phyloP scores from a whole-genome alignment of 345 rosid genomes.

The Lumnitzera littorea region DNA sequence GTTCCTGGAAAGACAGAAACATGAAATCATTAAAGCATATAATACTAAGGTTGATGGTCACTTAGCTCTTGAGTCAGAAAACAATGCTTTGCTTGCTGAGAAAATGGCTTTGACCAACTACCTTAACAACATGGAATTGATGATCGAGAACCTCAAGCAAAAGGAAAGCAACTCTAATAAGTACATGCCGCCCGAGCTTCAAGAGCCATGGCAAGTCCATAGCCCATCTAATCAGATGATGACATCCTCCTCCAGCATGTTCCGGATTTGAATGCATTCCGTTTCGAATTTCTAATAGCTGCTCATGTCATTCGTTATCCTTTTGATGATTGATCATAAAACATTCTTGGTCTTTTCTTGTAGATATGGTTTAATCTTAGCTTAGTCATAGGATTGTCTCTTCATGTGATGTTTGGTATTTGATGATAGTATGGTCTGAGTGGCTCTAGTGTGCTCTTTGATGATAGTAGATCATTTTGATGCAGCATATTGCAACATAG shows the following conservation, averaged over 20 bases:
- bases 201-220: constrained; percentile 21
- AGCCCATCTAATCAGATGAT: constrained; percentile 17
- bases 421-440: too few species aligned
- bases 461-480: too few species aligned
- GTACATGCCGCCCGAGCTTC: neutral
- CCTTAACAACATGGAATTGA: constrained; percentile 19
- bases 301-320: too few species aligned
- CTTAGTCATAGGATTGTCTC: too few species aligned
- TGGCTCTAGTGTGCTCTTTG: too few species aligned
- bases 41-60: constrained; percentile 12
- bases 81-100: constrained; percentile 27
- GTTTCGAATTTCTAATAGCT: too few species aligned
- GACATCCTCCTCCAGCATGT: constrained; percentile 14
- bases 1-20: constrained; percentile 29
- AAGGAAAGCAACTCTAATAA: constrained; percentile 5
- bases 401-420: too few species aligned
- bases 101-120: constrained; percentile 26
- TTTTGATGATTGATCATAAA: too few species aligned
- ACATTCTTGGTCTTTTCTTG: too few species aligned
- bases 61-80: constrained; percentile 28
- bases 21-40: constrained; percentile 19
- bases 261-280: neutral
- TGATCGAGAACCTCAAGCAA: constrained; percentile 16
- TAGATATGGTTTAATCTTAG: too few species aligned
- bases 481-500: too few species aligned